Base-by-base conservation (phyloP, 1,139 yeast species). In the Meyerozyma elateridarum region DNA sequence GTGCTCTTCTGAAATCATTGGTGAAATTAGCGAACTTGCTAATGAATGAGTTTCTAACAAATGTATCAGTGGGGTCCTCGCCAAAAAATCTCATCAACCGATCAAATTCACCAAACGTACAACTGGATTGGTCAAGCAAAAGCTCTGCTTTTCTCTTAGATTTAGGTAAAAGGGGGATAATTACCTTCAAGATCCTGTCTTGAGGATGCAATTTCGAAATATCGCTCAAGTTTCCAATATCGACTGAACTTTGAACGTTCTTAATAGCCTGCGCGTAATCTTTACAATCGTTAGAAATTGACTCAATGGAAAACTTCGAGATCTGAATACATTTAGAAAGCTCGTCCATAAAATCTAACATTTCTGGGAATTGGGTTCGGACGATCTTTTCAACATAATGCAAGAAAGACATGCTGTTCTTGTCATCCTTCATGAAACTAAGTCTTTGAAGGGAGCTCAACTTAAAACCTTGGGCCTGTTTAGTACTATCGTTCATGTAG, bases 381-480 rank as follows among this genome's bases (percentile, higher is more conserved):
- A 83, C 63, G 32, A 83, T 73, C 45, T 77, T 82, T 49, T 84
- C 94, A 37, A 84, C 87, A 51, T 82, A 83, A 48, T 84, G 89
- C 44, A 84, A 64, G 48, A 84, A 84, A 0, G 91, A 79, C 77
- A 79, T 79, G 41, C 83, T 76, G 51, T 83, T 83, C 45, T 79
- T 80, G 36, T 79, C 81, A 52, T 83, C 91, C 44, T 84, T 84
- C 66, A 83, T 76, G 46, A 83, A 83, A 28, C 83, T 76, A 40
- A 84, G 66, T 49, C 93, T 63, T 52, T 80, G 93, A 37, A 84
- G 68, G 1, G 93, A 81, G 36, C 78, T 72, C 46, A 83, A 68
- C 48, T 79, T 82, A 61, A 84, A 84, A 33, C 94, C 94, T 42
- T 73, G 79, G 0, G 93, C 91, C 52, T 83, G 89, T 44, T 83